Conservation (phyloP, 805 yeast genomes). For the Myxozyma geophila region DNA sequence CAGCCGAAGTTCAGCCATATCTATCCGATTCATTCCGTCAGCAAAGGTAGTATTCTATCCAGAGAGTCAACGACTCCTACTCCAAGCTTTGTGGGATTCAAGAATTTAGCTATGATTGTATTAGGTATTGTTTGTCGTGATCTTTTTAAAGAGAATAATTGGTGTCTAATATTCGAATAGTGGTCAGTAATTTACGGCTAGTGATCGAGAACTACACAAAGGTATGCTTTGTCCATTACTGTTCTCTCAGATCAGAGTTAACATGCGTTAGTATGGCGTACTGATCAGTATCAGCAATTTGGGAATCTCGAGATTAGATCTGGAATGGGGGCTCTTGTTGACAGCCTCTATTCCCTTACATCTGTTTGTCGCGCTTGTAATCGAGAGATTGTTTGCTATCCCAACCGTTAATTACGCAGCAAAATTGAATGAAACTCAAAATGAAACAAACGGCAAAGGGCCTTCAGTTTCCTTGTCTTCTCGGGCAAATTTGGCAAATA, state of each 20-base stretch:
- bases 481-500: not conserved
- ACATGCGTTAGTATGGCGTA: conserved; percentile 43
- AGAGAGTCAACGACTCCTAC: conserved; percentile 35
- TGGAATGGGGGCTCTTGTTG: conserved; percentile 40
- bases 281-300: conserved; percentile 42
- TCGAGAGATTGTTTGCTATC: conserved; percentile 46
- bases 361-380: conserved; percentile 46
- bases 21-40: conserved; percentile 29
- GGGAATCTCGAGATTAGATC: conserved; percentile 45
- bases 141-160: no score
- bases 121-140: conserved; percentile 34
- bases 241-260: not conserved
- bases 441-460: not conserved
- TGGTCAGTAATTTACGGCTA: conserved; percentile 49
- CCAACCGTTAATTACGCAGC: conserved; percentile 27
- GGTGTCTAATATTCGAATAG: conserved; percentile 12
- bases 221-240: conserved; percentile 1
- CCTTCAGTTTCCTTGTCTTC: not conserved
- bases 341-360: conserved; percentile 44
- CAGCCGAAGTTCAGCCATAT: conserved; percentile 28
- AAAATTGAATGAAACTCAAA: conserved; percentile 10
- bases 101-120: conserved; percentile 49
- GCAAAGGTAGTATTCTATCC: conserved; percentile 29
- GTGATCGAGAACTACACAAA: conserved; percentile 47
- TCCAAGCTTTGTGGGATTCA: conserved; percentile 47